Conservation (phyloP, 2,329 filamentous ascomycete species). For the Fusarium irregulare region DNA sequence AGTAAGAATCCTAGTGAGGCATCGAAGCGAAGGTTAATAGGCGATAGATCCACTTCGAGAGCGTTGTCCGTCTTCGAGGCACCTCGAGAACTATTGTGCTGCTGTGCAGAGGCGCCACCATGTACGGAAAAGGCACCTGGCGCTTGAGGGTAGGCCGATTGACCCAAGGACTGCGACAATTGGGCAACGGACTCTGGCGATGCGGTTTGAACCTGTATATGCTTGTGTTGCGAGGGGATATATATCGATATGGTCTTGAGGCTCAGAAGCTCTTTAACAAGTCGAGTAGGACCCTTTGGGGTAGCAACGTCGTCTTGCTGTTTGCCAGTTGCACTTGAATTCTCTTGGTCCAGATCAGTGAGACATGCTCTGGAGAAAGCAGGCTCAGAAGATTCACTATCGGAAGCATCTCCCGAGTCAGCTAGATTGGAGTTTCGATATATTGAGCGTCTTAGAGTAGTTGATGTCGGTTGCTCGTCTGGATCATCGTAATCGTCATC, state of each 20-base stretch:
- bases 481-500: constrained; percentile 52
- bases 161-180: constrained; percentile 49
- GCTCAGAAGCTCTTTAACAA: constrained; percentile 66
- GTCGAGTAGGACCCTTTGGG: constrained; percentile 63
- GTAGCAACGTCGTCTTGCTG: constrained; percentile 58
- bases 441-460: constrained; percentile 9
- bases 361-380: constrained; percentile 45
- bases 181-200: constrained; percentile 46
- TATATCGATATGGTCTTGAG: constrained; percentile 65
- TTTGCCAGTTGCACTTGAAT: constrained; percentile 17
- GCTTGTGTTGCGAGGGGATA: constrained; percentile 62
- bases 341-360: constrained; percentile 29
- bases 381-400: constrained; percentile 46
- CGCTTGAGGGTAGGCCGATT: constrained; percentile 62
- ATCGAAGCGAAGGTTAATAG: constrained; percentile 65
- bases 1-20: constrained; percentile 67
- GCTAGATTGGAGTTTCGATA: constrained; percentile 17
- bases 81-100: constrained; percentile 5
- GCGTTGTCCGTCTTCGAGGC: constrained; percentile 32
- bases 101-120: constrained; percentile 21
- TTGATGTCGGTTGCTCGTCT: constrained; percentile 19
- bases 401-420: constrained; percentile 23
- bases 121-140: constrained; percentile 72
- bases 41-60: constrained; percentile 64
- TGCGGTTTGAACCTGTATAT: constrained; percentile 52